A percentile compares a stretch with the other conserved stretches of the same genome.
Evolutionary conservation across 2,329 filamentous ascomycete genomes (phyloP).

Genomic region (Cladophialophora immunda): DNA sequence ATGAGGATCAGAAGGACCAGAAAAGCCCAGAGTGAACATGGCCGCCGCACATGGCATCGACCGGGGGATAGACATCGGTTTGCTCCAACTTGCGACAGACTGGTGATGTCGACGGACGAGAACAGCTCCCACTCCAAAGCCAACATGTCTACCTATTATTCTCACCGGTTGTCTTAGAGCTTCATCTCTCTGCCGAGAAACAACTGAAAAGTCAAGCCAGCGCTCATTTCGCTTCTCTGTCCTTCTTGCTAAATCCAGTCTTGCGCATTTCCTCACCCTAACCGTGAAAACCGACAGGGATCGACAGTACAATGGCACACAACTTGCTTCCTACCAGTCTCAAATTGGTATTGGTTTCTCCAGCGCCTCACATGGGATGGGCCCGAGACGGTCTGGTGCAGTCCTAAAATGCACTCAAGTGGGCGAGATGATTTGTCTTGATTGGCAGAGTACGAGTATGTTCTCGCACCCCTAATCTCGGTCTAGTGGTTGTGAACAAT

Average conservation of each 20-base stretch:
- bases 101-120: neutral
- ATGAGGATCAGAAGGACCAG: constrained; percentile 3
- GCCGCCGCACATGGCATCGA: neutral
- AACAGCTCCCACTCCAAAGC: neutral
- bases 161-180: neutral
- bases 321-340: neutral
- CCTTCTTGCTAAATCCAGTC: neutral
- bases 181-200: neutral
- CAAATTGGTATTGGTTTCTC: neutral
- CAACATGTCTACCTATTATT: neutral
- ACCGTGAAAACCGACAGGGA: neutral
- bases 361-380: neutral
- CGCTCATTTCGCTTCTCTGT: neutral
- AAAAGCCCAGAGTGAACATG: neutral
- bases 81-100: neutral
- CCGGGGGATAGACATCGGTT: neutral
- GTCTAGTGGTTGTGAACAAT: neutral
- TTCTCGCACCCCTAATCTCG: neutral
- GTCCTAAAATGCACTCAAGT: neutral
- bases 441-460: neutral
- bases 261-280: neutral
- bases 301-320: neutral
- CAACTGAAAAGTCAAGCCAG: neutral
- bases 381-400: neutral
- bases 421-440: neutral